phyloP scores from a whole-genome alignment of 2,329 filamentous ascomycete genomes.

The Colletotrichum eremochloae region DNA sequence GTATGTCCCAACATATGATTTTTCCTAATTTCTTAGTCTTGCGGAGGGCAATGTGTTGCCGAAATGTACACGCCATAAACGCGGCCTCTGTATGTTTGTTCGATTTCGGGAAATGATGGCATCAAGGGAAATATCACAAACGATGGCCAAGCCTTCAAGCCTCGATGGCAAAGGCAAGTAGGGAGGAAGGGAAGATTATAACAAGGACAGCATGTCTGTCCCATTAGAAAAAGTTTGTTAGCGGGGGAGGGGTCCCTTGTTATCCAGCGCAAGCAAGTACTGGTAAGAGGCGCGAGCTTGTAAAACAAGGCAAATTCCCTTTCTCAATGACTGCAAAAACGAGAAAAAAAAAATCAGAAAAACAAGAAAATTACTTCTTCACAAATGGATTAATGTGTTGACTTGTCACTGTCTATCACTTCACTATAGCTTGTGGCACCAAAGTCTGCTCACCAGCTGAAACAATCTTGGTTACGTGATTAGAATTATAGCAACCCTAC shows the following conservation, averaged over 20 bases:
- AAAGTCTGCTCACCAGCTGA: too few species aligned
- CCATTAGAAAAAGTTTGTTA: neutral
- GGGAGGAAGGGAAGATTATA: neutral
- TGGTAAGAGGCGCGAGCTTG: constrained; percentile 16
- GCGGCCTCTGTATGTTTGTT: constrained; percentile 11
- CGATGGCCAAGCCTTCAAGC: neutral
- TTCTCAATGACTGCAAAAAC: neutral
- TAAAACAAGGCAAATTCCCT: neutral
- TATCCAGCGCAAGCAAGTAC: constrained; percentile 13
- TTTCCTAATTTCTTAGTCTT: neutral
- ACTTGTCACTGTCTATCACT: neutral
- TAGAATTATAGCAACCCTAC: too few species aligned
- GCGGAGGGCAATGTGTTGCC: neutral
- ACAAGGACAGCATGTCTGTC: neutral
- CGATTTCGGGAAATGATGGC: neutral
- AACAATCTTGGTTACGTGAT: too few species aligned
- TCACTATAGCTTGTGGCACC: neutral
- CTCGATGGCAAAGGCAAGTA: neutral
- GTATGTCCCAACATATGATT: neutral
- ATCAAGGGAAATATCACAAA: neutral
- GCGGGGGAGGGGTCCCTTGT: neutral
- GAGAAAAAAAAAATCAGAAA: constrained; percentile 1
- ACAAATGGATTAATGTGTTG: too few species aligned
- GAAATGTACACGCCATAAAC: neutral
- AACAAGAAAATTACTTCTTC: neutral